Evolutionary conservation across 177 flowering plant species (phyloP).

Genomic region (Tripterygium wilfordii): DNA sequence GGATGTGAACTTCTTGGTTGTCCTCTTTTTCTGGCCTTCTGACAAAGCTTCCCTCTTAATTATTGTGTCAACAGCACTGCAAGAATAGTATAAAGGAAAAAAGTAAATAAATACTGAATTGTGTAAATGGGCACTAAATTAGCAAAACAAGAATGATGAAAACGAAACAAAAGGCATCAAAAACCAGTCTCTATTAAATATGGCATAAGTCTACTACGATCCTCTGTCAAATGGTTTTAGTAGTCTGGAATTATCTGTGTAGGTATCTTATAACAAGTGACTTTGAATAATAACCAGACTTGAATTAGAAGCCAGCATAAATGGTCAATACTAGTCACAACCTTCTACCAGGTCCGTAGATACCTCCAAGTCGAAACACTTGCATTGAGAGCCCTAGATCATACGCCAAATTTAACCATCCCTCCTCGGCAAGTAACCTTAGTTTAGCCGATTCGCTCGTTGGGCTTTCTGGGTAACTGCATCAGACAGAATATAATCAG

Average conservation of each 20-base stretch:
- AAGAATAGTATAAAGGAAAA: neutral
- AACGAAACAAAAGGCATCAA: too few species aligned
- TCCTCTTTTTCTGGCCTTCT: slow-evolving; percentile 48
- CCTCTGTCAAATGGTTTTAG: too few species aligned
- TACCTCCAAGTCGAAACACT: slow-evolving; percentile 87
- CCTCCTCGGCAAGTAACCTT: slow-evolving; percentile 75
- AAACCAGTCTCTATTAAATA: too few species aligned
- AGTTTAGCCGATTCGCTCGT: slow-evolving; percentile 40
- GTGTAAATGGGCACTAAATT: too few species aligned
- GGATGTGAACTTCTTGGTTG: slow-evolving; percentile 52
- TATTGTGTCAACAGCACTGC: slow-evolving; percentile 90
- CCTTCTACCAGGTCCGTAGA: slow-evolving; percentile 99
- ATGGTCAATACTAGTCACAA: slow-evolving; percentile 12
- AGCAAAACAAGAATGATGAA: too few species aligned
- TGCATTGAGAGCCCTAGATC: slow-evolving; percentile 47
- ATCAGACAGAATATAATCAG: slow-evolving; percentile 7
- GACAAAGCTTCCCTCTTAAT: slow-evolving; percentile 51
- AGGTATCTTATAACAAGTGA: too few species aligned
- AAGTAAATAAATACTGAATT: neutral
- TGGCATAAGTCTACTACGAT: too few species aligned
- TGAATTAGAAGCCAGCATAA: neutral
- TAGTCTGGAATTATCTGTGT: too few species aligned
- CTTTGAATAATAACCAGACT: too few species aligned
- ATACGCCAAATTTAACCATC: slow-evolving; percentile 63
- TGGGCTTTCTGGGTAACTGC: slow-evolving; percentile 58